phyloP scores from a whole-genome alignment of 495 filamentous ascomycete genomes.

The Aspergillus funiculosus region DNA sequence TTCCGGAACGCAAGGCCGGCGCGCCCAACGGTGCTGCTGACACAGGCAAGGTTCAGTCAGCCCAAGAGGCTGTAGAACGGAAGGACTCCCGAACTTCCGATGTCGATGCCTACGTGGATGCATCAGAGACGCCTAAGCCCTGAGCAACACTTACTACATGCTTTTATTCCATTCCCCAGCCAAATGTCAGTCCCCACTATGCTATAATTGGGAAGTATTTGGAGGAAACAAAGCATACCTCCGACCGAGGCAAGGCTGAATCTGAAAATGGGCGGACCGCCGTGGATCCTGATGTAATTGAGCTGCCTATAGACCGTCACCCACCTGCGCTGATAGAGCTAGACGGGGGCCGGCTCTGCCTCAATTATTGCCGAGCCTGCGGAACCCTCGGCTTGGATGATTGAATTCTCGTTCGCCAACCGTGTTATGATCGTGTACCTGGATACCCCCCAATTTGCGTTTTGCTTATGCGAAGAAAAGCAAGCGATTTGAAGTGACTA shows the following conservation, averaged over 20 bases:
- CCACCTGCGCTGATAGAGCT: neutral
- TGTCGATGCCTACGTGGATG: slow-evolving; percentile 57
- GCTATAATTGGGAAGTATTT: slow-evolving; percentile 1
- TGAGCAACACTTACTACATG: slow-evolving; percentile 3
- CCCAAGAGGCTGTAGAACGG: slow-evolving; percentile 31
- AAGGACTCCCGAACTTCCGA: slow-evolving; percentile 45
- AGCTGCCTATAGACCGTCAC: neutral
- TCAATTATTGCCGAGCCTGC: too few relatives aligned
- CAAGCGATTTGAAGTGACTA: slow-evolving; percentile 1
- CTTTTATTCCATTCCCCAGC: neutral
- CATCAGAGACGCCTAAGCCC: slow-evolving; percentile 31
- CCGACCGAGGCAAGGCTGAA: neutral
- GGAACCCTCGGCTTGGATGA: neutral
- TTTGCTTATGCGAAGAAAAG: slow-evolving; percentile 15
- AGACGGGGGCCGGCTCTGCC: neutral
- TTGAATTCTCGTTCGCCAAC: slow-evolving; percentile 10
- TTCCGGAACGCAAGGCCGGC: slow-evolving; percentile 32
- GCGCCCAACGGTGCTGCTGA: slow-evolving; percentile 13
- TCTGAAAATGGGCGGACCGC: neutral
- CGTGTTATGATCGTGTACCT: too few relatives aligned
- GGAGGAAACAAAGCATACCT: neutral
- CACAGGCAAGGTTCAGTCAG: slow-evolving; percentile 11
- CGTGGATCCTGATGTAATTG: slow-evolving; percentile 7
- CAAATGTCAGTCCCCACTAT: neutral
- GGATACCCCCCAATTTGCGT: slow-evolving; percentile 39